Evolutionary conservation across 225 moss, liverwort and hornwort genomes (phyloP).

Genomic region (Sphagnum tenellum): DNA sequence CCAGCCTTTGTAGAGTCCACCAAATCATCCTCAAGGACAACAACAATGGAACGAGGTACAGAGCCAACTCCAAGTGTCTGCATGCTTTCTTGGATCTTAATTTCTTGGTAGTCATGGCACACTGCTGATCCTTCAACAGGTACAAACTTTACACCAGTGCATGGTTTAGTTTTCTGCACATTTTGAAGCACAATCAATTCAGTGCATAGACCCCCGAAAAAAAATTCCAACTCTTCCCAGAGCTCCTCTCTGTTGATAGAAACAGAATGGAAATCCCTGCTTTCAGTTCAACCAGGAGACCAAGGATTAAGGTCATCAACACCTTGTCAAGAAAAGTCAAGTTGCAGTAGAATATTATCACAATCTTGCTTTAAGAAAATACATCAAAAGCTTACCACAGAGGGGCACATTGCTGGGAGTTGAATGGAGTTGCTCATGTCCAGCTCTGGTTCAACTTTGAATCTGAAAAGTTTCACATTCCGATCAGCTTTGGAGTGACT

Average conservation of each 20-base stretch:
- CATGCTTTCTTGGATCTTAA: conserved; percentile 91
- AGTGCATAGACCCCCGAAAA: neutral
- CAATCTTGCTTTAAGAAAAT: too few relatives aligned
- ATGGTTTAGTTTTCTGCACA: conserved; percentile 58
- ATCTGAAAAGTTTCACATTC: conserved; percentile 22
- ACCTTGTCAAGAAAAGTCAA: too few relatives aligned
- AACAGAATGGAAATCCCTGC: too few relatives aligned
- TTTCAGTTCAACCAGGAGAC: too few relatives aligned
- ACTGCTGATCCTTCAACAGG: conserved; percentile 45
- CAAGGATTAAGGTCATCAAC: too few relatives aligned
- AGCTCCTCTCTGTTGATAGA: too few relatives aligned
- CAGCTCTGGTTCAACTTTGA: conserved; percentile 57
- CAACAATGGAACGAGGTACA: conserved; percentile 79
- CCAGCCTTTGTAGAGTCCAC: conserved; percentile 88
- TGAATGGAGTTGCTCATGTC: conserved; percentile 76
- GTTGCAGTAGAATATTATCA: too few relatives aligned
- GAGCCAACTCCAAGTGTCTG: conserved; percentile 82
- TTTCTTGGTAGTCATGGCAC: conserved; percentile 93
- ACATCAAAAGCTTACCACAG: conserved; percentile 40
- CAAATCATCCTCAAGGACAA: conserved; percentile 89
- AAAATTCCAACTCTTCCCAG: too few relatives aligned
- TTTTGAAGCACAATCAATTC: neutral
- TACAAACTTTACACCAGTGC: conserved; percentile 63
- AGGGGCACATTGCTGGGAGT: conserved; percentile 74
- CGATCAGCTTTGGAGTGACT: too few relatives aligned